These are phyloP conservation scores for Emergomyces orientalis DNA, from an alignment of 2,329 filamentous ascomycete species.

Conservation along the genomic window DNA sequence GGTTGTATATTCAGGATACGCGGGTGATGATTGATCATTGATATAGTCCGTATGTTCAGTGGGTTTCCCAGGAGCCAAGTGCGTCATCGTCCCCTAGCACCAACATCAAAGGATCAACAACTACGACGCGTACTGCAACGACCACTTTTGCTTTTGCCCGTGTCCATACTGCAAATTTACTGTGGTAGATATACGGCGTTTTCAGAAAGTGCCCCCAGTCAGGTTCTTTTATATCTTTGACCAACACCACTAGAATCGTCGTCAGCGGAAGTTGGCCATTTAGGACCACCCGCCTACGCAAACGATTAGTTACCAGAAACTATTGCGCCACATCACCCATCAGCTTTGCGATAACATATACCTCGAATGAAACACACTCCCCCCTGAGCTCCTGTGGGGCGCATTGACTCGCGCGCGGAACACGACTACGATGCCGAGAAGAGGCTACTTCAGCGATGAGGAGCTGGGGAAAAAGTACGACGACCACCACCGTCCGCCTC, in stretches of 20 bases:
- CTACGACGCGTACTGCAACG: neutral
- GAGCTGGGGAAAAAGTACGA: constrained; percentile 54
- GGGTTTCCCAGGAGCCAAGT: neutral
- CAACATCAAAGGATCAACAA: neutral
- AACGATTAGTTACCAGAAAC: neutral
- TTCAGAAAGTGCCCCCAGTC: neutral
- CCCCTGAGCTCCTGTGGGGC: constrained; percentile 20
- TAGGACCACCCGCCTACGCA: neutral
- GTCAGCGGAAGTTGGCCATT: neutral
- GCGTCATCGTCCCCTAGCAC: neutral
- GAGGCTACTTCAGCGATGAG: constrained; percentile 46
- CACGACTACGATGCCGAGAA: constrained; percentile 35
- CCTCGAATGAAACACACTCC: constrained; percentile 11
- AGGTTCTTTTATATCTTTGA: neutral
- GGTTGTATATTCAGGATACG: too few relatives aligned
- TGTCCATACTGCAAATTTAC: neutral
- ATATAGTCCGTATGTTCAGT: neutral
- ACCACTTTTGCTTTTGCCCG: neutral
- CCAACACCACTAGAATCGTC: neutral
- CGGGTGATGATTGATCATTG: too few relatives aligned
- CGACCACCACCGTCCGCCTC: constrained; percentile 45
- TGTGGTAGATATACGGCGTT: too few relatives aligned
- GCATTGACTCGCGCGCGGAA: constrained; percentile 16
- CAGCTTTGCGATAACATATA: neutral
- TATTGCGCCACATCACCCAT: neutral